Conservation (phyloP, 2,329 filamentous ascomycete genomes). For the Trichocomaceae sp. region DNA sequence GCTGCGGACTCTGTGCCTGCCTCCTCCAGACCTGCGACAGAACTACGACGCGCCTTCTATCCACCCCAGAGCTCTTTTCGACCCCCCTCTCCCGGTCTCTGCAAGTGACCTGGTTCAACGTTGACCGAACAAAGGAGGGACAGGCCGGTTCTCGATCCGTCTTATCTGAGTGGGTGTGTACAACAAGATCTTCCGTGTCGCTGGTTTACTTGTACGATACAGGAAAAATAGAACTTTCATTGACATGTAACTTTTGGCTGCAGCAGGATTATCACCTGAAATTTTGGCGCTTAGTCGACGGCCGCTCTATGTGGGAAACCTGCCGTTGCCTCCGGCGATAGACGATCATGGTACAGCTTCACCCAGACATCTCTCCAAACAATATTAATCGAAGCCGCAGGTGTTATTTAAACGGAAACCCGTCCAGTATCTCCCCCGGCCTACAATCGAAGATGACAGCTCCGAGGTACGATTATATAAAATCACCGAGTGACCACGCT, state of each 20-base stretch:
- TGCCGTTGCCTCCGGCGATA: constrained; percentile 5
- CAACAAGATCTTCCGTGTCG: background rate
- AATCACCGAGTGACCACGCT: constrained; percentile 10
- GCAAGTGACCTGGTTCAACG: background rate
- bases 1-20: background rate
- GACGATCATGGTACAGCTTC: constrained; percentile 10
- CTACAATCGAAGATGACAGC: constrained; percentile 70
- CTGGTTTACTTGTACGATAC: background rate
- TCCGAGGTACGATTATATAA: constrained; percentile 61
- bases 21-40: background rate
- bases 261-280: background rate
- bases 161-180: background rate
- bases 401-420: constrained; percentile 96
- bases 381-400: constrained; percentile 40
- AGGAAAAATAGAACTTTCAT: background rate
- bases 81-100: background rate
- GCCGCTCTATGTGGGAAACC: constrained; percentile 8
- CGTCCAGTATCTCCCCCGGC: constrained; percentile 69
- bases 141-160: background rate
- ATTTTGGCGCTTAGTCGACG: constrained; percentile 12
- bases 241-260: background rate
- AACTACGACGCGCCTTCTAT: constrained; percentile 12
- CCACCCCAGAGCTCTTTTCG: constrained; percentile 4
- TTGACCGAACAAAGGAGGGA: background rate
- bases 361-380: background rate